Base-by-base conservation (phyloP, 306 rosid species). In the Trifolium fragiferum region DNA sequence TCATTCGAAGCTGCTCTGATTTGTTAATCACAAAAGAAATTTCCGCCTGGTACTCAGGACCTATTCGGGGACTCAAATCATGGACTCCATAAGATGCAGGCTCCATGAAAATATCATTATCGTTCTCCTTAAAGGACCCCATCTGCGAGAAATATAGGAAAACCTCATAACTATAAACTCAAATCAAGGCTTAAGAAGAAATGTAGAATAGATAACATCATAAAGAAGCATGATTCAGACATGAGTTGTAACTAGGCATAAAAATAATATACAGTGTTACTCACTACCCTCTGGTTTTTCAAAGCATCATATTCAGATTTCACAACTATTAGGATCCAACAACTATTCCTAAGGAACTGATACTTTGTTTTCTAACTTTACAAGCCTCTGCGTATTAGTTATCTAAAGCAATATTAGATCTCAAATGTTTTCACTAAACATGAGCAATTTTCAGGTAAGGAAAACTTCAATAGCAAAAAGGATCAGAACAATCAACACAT, bases 41-140 rank as follows among this genome's bases (percentile, higher is more conserved):
- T 64, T 76, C 86, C 57, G 68, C 96, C 75, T 92, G 97, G 78
- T 82, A 82, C 69, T 89, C 86, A 38, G 71, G 80, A 57, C 97
- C 96, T 62, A 92, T 62, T 64, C 90, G 85, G 19, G 92, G 89
- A 76, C 41, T 78, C 65, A 80, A 16, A 30, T 78, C 91, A 75
- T 83, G 85, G 37, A 13, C 50, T 44, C 50, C 50, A 13, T 44
- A 13, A 44, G 50, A 44, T 4, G n/a, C n/a, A 12, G 75, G 80
- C 80, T 74, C 81, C 55, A 80, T 68, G 84, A 64, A 76, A 71
- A 85, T 33, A 50, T 16, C 55, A 50, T 49, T n/a, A 49, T 50
- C 55, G 2, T n/a, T 50, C 20, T 50, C 23, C 21, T 50, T 23
- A 16, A 16, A 50, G 23, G 23, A 7, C 10, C 1, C 23, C 57